These are phyloP conservation scores for Capronia americana DNA, from an alignment of 2,329 filamentous ascomycete species.

Conservation along the genomic window DNA sequence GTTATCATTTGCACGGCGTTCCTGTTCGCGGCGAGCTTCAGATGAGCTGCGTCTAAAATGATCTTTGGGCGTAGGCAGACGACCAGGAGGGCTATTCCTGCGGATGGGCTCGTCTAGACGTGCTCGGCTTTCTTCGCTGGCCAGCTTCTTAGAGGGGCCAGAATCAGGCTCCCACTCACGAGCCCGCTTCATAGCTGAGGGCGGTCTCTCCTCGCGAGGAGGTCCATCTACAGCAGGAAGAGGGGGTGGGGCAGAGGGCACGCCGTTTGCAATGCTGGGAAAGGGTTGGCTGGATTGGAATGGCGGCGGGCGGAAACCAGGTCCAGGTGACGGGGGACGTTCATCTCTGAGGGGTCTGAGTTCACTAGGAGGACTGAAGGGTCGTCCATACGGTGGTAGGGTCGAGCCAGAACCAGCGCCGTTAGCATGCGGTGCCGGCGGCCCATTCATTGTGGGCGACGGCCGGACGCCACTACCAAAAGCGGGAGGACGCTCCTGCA, in stretches of 20 bases:
- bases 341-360: slow-evolving; percentile 82
- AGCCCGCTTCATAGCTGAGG: slow-evolving; percentile 80
- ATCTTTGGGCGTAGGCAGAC: slow-evolving; percentile 69
- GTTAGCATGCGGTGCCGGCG: slow-evolving; percentile 55
- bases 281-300: slow-evolving; percentile 77
- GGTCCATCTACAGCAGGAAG: slow-evolving; percentile 67
- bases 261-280: slow-evolving; percentile 70
- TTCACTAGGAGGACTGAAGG: slow-evolving; percentile 81
- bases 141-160: slow-evolving; percentile 74
- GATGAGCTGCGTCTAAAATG: slow-evolving; percentile 77
- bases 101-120: slow-evolving; percentile 85
- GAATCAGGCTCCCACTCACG: slow-evolving; percentile 92
- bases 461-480: slow-evolving; percentile 43
- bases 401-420: slow-evolving; percentile 62
- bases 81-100: slow-evolving; percentile 65
- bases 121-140: slow-evolving; percentile 85
- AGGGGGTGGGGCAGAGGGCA: slow-evolving; percentile 55
- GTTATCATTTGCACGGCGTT: slow-evolving; percentile 74
- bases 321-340: slow-evolving; percentile 88
- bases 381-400: slow-evolving; percentile 74
- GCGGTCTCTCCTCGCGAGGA: slow-evolving; percentile 76
- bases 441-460: slow-evolving; percentile 64
- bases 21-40: slow-evolving; percentile 66
- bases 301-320: slow-evolving; percentile 80
- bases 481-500: slow-evolving; percentile 53